Conservation (phyloP, 1,139 yeast species). For the Nadsonia commutata region DNA sequence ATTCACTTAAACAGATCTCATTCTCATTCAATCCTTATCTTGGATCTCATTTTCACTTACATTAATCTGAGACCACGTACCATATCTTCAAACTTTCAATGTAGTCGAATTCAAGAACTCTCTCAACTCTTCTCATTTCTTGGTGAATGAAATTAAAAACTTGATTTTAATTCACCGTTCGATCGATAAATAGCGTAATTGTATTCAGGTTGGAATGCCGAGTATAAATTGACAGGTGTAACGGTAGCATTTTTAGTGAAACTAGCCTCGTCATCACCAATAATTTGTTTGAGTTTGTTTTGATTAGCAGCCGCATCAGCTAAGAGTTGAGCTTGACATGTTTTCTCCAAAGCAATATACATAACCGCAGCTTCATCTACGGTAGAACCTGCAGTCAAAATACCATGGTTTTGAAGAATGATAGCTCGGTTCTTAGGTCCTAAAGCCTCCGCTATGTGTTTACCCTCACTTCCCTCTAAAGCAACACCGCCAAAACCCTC, state of each 20-base stretch:
- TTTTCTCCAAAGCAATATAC: conserved; percentile 51
- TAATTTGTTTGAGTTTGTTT: conserved; percentile 23
- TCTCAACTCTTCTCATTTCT: too few relatives aligned
- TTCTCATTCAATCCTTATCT: too few relatives aligned
- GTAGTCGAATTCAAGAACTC: too few relatives aligned
- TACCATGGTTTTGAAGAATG: conserved; percentile 66
- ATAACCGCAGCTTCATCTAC: conserved; percentile 75
- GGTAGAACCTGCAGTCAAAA: conserved; percentile 60
- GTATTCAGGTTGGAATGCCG: conserved; percentile 60
- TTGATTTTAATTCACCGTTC: conserved; percentile 12
- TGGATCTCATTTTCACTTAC: too few relatives aligned
- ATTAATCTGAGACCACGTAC: too few relatives aligned
- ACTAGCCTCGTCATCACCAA: conserved; percentile 55
- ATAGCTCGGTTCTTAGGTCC: conserved; percentile 48
- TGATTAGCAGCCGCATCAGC: conserved; percentile 39
- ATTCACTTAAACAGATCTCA: too few relatives aligned
- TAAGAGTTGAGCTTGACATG: conserved; percentile 57
- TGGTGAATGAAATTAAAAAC: too few relatives aligned
- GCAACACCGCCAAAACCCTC: conserved; percentile 69
- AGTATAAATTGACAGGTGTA: conserved; percentile 53
- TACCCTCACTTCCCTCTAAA: conserved; percentile 55
- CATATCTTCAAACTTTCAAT: too few relatives aligned
- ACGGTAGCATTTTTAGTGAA: conserved; percentile 48
- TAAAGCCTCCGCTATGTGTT: conserved; percentile 47
- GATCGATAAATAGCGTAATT: conserved; percentile 27